A percentile compares a stretch with the other conserved stretches of the same genome.
These are phyloP conservation scores for Hygrophila difformis DNA, from an alignment of 257 asterid species.

Conservation along the genomic window DNA sequence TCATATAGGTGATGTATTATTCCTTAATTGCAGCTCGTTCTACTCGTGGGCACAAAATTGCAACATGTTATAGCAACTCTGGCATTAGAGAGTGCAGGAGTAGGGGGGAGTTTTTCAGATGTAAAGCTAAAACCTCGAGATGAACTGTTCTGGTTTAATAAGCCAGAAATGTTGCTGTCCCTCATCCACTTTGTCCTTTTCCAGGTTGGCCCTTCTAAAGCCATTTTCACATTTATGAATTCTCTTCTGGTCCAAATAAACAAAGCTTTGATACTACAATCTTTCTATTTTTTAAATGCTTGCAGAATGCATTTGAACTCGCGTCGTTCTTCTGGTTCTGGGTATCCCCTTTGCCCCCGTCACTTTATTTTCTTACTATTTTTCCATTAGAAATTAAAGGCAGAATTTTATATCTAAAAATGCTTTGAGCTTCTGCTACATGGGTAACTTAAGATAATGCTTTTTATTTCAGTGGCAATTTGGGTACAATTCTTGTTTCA, in stretches of 20 bases:
- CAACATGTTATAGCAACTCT: conserved; percentile 92
- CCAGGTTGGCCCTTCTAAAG: conserved; percentile 53
- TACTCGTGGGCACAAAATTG: conserved; percentile 81
- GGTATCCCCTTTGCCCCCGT: conserved; percentile 43
- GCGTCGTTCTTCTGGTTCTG: conserved; percentile 99
- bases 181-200: conserved; percentile 86
- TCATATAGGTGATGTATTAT: neutral
- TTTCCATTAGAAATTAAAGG: no score
- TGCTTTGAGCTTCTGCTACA: no score
- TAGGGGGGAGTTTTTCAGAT: conserved; percentile 42
- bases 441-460: conserved; percentile 17
- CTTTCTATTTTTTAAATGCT: no score
- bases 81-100: conserved; percentile 92
- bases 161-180: conserved; percentile 70
- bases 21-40: conserved; percentile 60
- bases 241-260: conserved; percentile 16
- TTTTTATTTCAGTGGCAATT: conserved; percentile 81
- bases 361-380: neutral
- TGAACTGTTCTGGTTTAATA: conserved; percentile 94
- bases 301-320: conserved; percentile 60
- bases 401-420: no score
- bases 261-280: conserved; percentile 27
- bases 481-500: conserved; percentile 92
- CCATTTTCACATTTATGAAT: neutral
- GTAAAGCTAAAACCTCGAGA: conserved; percentile 76